Conservation (phyloP, 139 green algal species). For the Tetratostichococcus sp. region DNA sequence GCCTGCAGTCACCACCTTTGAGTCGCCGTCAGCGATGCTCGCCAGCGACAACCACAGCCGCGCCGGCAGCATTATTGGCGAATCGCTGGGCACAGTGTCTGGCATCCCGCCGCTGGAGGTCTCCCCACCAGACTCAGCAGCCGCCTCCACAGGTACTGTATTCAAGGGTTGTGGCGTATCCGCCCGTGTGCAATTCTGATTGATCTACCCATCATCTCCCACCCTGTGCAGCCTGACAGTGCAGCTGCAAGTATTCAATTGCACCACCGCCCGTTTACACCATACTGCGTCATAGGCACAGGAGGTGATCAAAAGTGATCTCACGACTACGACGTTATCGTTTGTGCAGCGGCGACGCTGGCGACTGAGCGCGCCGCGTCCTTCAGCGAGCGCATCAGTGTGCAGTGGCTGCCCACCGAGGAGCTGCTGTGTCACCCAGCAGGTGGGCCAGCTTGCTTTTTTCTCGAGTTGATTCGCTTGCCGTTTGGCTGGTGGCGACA, state of each 20-base stretch:
- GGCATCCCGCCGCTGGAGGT: not conserved
- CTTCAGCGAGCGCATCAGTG: constrained; percentile 2
- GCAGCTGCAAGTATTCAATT: too few relatives aligned
- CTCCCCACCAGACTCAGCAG: too few relatives aligned
- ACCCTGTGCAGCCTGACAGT: too few relatives aligned
- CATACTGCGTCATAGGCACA: too few relatives aligned
- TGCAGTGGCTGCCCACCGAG: constrained; percentile 47
- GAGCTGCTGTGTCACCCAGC: constrained; percentile 13
- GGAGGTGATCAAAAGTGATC: too few relatives aligned
- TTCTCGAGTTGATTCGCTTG: too few relatives aligned
- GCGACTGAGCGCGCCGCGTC: not conserved
- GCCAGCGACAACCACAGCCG: not conserved
- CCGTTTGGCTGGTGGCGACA: not conserved
- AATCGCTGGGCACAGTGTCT: not conserved
- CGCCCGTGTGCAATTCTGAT: too few relatives aligned
- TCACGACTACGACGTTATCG: too few relatives aligned
- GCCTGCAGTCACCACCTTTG: not conserved
- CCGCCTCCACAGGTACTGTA: too few relatives aligned
- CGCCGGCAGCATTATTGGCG: not conserved
- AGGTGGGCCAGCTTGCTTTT: not conserved
- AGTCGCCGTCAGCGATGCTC: not conserved
- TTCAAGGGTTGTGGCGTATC: too few relatives aligned
- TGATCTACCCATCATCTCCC: too few relatives aligned
- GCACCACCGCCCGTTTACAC: too few relatives aligned
- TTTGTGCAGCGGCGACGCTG: not conserved